These are phyloP conservation scores for Dichomitus squalens DNA, from an alignment of 1,284 basidiomycete species.

Conservation along the genomic window DNA sequence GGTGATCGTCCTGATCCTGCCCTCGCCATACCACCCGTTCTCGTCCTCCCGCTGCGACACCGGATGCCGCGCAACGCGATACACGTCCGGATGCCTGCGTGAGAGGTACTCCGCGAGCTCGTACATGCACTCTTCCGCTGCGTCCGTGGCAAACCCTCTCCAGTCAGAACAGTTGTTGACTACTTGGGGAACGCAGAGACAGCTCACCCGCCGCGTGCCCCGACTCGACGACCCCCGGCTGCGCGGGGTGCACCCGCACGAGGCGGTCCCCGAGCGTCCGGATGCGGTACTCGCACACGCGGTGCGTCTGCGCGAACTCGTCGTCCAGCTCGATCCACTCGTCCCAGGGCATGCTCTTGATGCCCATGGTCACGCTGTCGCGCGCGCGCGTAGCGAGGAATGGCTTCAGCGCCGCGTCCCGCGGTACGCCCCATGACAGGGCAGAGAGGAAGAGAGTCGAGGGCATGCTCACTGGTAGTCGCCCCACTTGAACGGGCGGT, in stretches of 20 bases:
- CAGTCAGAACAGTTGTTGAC: neutral
- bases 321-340: constrained; percentile 75
- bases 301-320: constrained; percentile 53
- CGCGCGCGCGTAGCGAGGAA: neutral
- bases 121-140: constrained; percentile 65
- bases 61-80: constrained; percentile 48
- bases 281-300: constrained; percentile 56
- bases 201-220: constrained; percentile 55
- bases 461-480: constrained; percentile 63
- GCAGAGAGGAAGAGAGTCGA: neutral
- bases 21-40: constrained; percentile 54
- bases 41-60: constrained; percentile 22
- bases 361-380: constrained; percentile 70
- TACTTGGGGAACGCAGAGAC: too few species aligned
- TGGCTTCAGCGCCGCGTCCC: too few species aligned
- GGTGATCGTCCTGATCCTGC: constrained; percentile 55
- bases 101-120: constrained; percentile 68
- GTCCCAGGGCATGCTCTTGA: constrained; percentile 64
- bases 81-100: constrained; percentile 63
- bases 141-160: neutral
- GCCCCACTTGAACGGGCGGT: constrained; percentile 65
- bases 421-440: neutral
- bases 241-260: constrained; percentile 41
- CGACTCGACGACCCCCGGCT: constrained; percentile 49
- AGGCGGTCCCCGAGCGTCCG: constrained; percentile 49